These are phyloP conservation scores for Juglanconis juglandina DNA, from an alignment of 2,329 filamentous ascomycete genomes.

Conservation along the genomic window DNA sequence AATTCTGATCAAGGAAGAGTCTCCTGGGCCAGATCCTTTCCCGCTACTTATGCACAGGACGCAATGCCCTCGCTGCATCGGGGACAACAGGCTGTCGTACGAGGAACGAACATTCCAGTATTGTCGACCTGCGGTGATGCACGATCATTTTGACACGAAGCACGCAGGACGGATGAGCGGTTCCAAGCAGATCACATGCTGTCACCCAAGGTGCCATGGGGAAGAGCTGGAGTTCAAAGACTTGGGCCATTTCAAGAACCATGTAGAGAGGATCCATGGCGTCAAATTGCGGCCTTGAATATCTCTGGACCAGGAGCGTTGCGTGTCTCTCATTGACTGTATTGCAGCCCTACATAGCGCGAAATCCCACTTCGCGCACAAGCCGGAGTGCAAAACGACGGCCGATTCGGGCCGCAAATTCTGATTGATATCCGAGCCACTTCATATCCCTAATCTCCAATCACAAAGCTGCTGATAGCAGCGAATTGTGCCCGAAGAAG, in stretches of 20 bases:
- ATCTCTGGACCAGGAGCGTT: constrained; percentile 19
- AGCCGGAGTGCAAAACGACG: neutral
- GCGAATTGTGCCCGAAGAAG: neutral
- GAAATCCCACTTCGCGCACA: neutral
- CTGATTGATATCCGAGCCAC: neutral
- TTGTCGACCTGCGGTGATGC: neutral
- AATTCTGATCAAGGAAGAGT: neutral
- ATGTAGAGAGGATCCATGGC: constrained; percentile 1
- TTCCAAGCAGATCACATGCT: neutral
- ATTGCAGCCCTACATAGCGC: neutral
- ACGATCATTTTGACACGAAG: constrained; percentile 4
- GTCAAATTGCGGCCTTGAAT: constrained; percentile 16
- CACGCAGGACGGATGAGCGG: neutral
- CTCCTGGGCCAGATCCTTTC: constrained; percentile 4
- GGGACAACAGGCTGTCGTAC: constrained; percentile 5
- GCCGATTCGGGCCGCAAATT: neutral
- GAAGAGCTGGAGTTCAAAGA: neutral
- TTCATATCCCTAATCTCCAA: neutral
- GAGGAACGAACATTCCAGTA: constrained; percentile 11
- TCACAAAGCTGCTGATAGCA: neutral
- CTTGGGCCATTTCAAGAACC: constrained; percentile 6
- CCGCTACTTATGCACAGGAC: constrained; percentile 8
- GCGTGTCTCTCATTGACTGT: neutral
- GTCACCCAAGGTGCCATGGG: neutral
- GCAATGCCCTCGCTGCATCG: constrained; percentile 15